Percentiles rank a stretch among this genome's conserved stretches.
These are phyloP conservation scores for Flagelloscypha sp. DNA, from an alignment of 768 basidiomycete genomes.

Conservation along the genomic window DNA sequence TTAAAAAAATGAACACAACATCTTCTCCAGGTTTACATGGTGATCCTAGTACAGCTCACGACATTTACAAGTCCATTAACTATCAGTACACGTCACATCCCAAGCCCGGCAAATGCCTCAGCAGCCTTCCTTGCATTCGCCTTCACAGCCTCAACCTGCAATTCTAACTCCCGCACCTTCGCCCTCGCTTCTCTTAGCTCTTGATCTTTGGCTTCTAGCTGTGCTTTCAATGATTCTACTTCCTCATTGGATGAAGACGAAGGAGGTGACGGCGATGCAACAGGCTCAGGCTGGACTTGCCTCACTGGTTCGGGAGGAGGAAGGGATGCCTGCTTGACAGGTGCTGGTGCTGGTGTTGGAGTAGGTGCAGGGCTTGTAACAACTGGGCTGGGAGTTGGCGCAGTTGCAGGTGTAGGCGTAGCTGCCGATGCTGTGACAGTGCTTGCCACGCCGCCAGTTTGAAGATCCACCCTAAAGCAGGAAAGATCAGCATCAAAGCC, in stretches of 20 bases:
- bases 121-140: slow-evolving; percentile 74
- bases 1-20: too few species aligned
- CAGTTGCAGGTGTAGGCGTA: slow-evolving; percentile 18
- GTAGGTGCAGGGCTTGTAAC: slow-evolving; percentile 25
- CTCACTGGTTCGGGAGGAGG: slow-evolving; percentile 9
- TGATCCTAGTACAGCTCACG: too few species aligned
- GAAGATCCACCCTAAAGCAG: slow-evolving; percentile 73
- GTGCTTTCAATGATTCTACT: slow-evolving; percentile 64
- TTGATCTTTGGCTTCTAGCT: slow-evolving; percentile 41
- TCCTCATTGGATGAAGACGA: too few species aligned
- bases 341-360: slow-evolving; percentile 11
- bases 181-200: slow-evolving; percentile 76
- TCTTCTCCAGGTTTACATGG: too few species aligned
- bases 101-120: too few species aligned
- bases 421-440: slow-evolving; percentile 19
- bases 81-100: too few species aligned
- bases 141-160: slow-evolving; percentile 69
- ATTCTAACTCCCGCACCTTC: slow-evolving; percentile 75
- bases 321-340: slow-evolving; percentile 1
- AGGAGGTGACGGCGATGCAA: too few species aligned
- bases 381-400: slow-evolving; percentile 28
- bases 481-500: too few species aligned
- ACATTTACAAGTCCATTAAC: too few species aligned
- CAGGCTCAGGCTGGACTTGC: slow-evolving; percentile 24
- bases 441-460: slow-evolving; percentile 46